phyloP scores from a whole-genome alignment of 108 stramenopile genomes.

The Craspedostauros australis region DNA sequence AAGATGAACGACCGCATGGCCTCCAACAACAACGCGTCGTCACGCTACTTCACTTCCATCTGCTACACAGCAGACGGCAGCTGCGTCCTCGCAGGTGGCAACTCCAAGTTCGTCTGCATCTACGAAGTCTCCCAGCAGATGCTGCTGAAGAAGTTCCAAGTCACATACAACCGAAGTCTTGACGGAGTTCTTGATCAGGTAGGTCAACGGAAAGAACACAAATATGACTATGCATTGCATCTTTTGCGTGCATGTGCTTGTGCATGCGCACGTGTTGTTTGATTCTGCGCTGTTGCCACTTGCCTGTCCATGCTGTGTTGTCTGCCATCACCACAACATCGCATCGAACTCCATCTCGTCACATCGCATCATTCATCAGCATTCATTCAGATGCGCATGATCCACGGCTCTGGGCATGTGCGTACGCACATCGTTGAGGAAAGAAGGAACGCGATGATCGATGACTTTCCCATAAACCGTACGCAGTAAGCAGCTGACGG shows the following conservation, averaged over 20 bases:
- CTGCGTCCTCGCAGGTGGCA: conserved; percentile 94
- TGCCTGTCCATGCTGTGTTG: background rate
- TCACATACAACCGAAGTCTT: conserved; percentile 93
- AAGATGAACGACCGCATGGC: conserved; percentile 85
- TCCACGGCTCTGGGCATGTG: too few relatives aligned
- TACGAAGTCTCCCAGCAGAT: conserved; percentile 91
- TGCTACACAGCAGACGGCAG: conserved; percentile 96
- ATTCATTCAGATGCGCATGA: too few relatives aligned
- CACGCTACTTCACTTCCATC: conserved; percentile 92
- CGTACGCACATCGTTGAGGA: too few relatives aligned
- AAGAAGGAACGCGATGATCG: conserved; percentile 41
- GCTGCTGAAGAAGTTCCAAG: conserved; percentile 96
- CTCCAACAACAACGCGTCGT: conserved; percentile 83
- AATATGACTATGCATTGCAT: too few relatives aligned
- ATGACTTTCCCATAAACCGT: conserved; percentile 71
- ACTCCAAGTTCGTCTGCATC: conserved; percentile 97
- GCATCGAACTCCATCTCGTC: too few relatives aligned
- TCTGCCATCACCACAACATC: too few relatives aligned
- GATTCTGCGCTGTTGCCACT: background rate
- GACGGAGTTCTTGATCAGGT: conserved; percentile 89
- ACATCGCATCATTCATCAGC: too few relatives aligned
- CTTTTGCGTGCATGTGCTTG: background rate
- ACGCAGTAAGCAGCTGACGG: conserved; percentile 51
- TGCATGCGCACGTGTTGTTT: background rate
- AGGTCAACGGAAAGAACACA: conserved; percentile 8